These are phyloP conservation scores for Rhodotorula paludigena DNA, from an alignment of 768 basidiomycete genomes.

Conservation along the genomic window DNA sequence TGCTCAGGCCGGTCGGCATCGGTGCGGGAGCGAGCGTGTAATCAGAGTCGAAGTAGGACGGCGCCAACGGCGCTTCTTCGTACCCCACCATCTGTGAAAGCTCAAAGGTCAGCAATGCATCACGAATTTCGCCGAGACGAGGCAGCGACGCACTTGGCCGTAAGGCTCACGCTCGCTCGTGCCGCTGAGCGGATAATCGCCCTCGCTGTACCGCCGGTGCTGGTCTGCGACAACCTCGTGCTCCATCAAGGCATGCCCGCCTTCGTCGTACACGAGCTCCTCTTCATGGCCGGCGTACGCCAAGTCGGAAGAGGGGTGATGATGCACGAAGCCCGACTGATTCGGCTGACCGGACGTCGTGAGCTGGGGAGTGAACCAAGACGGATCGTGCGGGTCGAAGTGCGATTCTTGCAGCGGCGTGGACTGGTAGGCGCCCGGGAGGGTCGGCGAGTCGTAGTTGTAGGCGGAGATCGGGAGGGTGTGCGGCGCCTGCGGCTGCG, in stretches of 20 bases:
- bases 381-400: constrained; percentile 11
- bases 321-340: not conserved
- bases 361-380: constrained; percentile 6
- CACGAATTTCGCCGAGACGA: too few relatives aligned
- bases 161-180: not conserved
- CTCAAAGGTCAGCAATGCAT: too few relatives aligned
- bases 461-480: too few relatives aligned
- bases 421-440: not conserved
- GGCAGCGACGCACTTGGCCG: not conserved
- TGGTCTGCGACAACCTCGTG: not conserved
- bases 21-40: not conserved
- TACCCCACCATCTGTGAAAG: not conserved
- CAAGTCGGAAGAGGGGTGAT: not conserved
- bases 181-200: not conserved
- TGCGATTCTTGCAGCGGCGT: not conserved
- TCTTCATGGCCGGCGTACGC: not conserved
- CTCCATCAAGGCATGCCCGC: not conserved
- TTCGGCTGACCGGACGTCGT: not conserved
- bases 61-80: not conserved
- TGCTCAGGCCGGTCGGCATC: not conserved
- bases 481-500: too few relatives aligned
- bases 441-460: not conserved
- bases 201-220: not conserved
- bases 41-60: not conserved
- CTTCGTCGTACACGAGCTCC: not conserved